Percentiles rank a stretch among this genome's conserved stretches.
Evolutionary conservation across 2,329 filamentous ascomycete species (phyloP).

Genomic region (Monosporascus sp.): DNA sequence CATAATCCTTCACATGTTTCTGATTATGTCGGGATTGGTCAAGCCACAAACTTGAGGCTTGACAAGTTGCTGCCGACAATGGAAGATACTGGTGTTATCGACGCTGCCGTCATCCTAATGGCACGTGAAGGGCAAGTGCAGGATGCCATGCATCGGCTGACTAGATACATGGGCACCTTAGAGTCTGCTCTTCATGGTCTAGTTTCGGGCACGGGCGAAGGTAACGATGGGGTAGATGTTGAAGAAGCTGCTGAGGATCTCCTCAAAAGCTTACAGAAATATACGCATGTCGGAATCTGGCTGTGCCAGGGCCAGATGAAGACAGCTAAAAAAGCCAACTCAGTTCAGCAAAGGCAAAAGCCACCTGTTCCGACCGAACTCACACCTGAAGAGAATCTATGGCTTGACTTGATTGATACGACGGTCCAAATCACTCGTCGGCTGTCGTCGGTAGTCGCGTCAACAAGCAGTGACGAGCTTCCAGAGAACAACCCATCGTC

Average conservation of each 20-base stretch:
- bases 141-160: slow-evolving; percentile 77
- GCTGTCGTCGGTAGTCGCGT: slow-evolving; percentile 49
- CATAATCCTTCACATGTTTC: slow-evolving; percentile 80
- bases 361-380: slow-evolving; percentile 37
- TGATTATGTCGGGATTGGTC: slow-evolving; percentile 72
- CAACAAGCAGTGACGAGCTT: slow-evolving; percentile 12
- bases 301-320: slow-evolving; percentile 83
- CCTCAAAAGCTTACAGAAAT: slow-evolving; percentile 76
- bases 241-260: slow-evolving; percentile 68
- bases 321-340: slow-evolving; percentile 40
- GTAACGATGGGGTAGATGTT: slow-evolving; percentile 46
- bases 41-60: slow-evolving; percentile 71
- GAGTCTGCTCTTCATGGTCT: slow-evolving; percentile 74
- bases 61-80: slow-evolving; percentile 79
- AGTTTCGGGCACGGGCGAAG: slow-evolving; percentile 54
- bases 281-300: slow-evolving; percentile 91
- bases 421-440: slow-evolving; percentile 60
- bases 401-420: slow-evolving; percentile 56
- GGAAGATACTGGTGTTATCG: slow-evolving; percentile 83
- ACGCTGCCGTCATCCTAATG: slow-evolving; percentile 88
- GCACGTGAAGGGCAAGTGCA: slow-evolving; percentile 79
- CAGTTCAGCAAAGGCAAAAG: slow-evolving; percentile 48
- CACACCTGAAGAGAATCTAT: slow-evolving; percentile 50
- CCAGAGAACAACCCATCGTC: slow-evolving; percentile 15
- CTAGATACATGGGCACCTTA: slow-evolving; percentile 74